A percentile compares a stretch with the other conserved stretches of the same genome.
These are phyloP conservation scores for Limonomyces culmigenus DNA, from an alignment of 1,284 basidiomycete genomes.

Conservation along the genomic window DNA sequence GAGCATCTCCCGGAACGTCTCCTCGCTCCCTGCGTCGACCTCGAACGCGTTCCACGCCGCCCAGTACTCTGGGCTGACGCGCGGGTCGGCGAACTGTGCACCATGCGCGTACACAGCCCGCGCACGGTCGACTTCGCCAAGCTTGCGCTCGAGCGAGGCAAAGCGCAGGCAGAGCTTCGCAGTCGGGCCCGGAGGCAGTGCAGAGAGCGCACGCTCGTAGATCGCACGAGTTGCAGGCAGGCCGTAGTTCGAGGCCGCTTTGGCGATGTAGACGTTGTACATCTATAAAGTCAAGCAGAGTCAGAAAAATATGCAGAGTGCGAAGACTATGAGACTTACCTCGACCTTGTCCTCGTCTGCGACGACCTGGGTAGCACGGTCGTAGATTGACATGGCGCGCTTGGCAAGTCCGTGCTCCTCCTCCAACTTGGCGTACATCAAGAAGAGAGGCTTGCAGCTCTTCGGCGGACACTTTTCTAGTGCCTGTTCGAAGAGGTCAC, in stretches of 20 bases:
- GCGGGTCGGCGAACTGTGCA: slow-evolving; percentile 95
- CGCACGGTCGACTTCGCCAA: slow-evolving; percentile 97
- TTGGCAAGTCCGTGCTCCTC: slow-evolving; percentile 93
- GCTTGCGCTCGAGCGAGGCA: slow-evolving; percentile 89
- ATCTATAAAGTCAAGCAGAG: slow-evolving; percentile 34
- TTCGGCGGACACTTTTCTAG: slow-evolving; percentile 92
- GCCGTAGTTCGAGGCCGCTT: slow-evolving; percentile 91
- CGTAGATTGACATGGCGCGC: slow-evolving; percentile 91
- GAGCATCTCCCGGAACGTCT: slow-evolving; percentile 97
- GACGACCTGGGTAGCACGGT: slow-evolving; percentile 80
- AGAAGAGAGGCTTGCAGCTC: slow-evolving; percentile 86
- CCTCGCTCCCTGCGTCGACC: slow-evolving; percentile 94
- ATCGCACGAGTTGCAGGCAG: slow-evolving; percentile 92
- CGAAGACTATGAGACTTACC: slow-evolving; percentile 29
- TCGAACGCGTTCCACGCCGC: slow-evolving; percentile 94
- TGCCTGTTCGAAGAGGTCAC: slow-evolving; percentile 96
- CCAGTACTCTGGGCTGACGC: slow-evolving; percentile 87
- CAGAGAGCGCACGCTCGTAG: slow-evolving; percentile 92
- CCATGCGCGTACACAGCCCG: slow-evolving; percentile 94
- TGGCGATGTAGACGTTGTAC: slow-evolving; percentile 95
- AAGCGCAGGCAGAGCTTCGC: slow-evolving; percentile 98
- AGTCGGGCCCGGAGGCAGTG: slow-evolving; percentile 83
- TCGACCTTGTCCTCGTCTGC: slow-evolving; percentile 89
- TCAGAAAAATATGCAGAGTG: background rate
- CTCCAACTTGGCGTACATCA: slow-evolving; percentile 91